Base-by-base conservation (phyloP, 2,329 filamentous ascomycete species). In the Hortaea sp. region DNA sequence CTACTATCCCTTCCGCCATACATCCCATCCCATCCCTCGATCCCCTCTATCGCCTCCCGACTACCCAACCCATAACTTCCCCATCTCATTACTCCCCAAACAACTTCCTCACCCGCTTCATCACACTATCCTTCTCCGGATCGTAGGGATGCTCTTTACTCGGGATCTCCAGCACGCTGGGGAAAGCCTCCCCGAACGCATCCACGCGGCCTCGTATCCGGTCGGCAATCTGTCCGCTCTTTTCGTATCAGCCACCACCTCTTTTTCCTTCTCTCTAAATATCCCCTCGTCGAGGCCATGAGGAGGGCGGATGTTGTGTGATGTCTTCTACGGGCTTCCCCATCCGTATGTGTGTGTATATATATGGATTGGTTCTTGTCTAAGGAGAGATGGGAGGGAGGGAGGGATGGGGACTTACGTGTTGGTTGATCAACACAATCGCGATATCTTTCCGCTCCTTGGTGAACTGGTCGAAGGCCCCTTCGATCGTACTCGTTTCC, bases 71-170 rank as follows among this genome's bases (percentile, higher is more conserved):
- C 29, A 6, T n/a, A 43, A 37, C 32, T 37, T 12, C 32, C 37
- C 20, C 20, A 20, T 20, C 20, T 20, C 32, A 35, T 32, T 56
- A 89, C 71, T 89, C 81, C 55, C 81, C 81, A 67, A 84, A 84
- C 53, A 86, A 62, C 60, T 82, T 79, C 64, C 79, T 73, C 54
- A 98, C 92, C 56, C 92, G 78, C 70, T 89, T 85, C 69, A 98
- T 68, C 39, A 98, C 90, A 63, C 90, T 97, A 67, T 98, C 92
- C 74, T 98, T 98, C 70, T 98, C 92, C 0, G 92, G 92, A 60
- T 98, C 90, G 64, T 98, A 98, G 2, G 92, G 92, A 66, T 98
- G 92, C 66, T 98, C 92, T 75, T 98, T 98, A 71, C 88, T 94
- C 27, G 92, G 92, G 50, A 98, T 97, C 69, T 98, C 92, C 48